Percentiles rank a stretch among this genome's conserved stretches.
Evolutionary conservation across 805 yeast genomes (phyloP).

Genomic region (Ogataea glucozyma): DNA sequence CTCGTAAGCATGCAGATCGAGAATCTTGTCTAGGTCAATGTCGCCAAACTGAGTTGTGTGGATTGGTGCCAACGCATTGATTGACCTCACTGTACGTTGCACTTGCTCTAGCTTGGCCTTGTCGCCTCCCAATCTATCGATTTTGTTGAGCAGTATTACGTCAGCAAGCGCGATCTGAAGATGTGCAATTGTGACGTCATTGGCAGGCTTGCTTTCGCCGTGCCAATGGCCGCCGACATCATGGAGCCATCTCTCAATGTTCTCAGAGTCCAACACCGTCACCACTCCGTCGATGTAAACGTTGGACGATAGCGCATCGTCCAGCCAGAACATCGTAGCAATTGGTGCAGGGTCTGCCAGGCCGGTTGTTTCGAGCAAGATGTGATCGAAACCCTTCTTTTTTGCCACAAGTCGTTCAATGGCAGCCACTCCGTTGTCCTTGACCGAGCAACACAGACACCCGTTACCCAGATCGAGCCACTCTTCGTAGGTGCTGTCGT

Average conservation of each 20-base stretch:
- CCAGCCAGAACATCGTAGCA: constrained; percentile 97
- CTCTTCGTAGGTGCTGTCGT: constrained; percentile 67
- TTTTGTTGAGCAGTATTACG: constrained; percentile 73
- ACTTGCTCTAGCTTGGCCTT: constrained; percentile 28
- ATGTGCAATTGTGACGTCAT: constrained; percentile 76
- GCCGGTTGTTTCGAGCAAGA: constrained; percentile 93
- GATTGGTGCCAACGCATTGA: constrained; percentile 71
- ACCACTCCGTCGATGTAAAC: constrained; percentile 90
- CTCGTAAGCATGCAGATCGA: constrained; percentile 82
- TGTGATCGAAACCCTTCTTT: constrained; percentile 74
- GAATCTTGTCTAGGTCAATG: constrained; percentile 59
- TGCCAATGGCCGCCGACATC: constrained; percentile 77
- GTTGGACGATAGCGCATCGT: constrained; percentile 79
- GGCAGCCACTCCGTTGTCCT: constrained; percentile 92
- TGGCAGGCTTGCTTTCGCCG: constrained; percentile 36
- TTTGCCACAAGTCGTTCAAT: constrained; percentile 81
- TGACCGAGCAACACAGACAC: constrained; percentile 93
- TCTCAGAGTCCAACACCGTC: constrained; percentile 78
- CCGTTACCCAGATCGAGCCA: constrained; percentile 98
- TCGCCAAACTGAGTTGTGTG: constrained; percentile 74
- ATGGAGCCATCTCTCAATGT: constrained; percentile 63
- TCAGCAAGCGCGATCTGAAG: constrained; percentile 91
- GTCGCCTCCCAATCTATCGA: constrained; percentile 50
- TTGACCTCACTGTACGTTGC: constrained; percentile 42
- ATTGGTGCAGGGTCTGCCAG: constrained; percentile 98